These are phyloP conservation scores for Crithidia bombi DNA, from an alignment of 208 protist genomes.

Conservation along the genomic window DNA sequence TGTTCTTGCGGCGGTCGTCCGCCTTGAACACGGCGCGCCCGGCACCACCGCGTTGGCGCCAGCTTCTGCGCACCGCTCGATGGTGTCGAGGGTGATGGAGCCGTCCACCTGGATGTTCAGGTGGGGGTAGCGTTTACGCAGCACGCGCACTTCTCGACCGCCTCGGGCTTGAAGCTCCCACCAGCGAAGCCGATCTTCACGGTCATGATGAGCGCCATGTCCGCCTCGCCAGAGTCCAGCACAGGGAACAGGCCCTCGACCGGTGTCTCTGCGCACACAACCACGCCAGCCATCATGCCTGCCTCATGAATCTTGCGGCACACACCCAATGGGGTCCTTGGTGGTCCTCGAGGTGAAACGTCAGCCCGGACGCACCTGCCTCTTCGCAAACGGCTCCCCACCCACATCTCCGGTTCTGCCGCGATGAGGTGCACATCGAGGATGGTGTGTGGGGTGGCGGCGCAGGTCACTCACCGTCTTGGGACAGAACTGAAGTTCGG, in stretches of 20 bases:
- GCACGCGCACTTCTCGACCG: conserved; percentile 95
- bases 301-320: conserved; percentile 68
- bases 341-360: conserved; percentile 94
- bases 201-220: conserved; percentile 98
- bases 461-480: conserved; percentile 91
- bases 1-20: conserved; percentile 40
- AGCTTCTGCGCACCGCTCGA: conserved; percentile 88
- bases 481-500: conserved; percentile 96
- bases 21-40: conserved; percentile 94
- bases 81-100: conserved; percentile 93
- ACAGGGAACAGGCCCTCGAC: conserved; percentile 54
- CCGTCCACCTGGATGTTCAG: conserved; percentile 99
- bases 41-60: conserved; percentile 99
- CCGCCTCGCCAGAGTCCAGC: conserved; percentile 82
- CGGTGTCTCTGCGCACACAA: conserved; percentile 94
- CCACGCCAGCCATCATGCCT: conserved; percentile 93
- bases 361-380: conserved; percentile 89
- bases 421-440: conserved; percentile 97
- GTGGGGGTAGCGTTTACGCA: conserved; percentile 82
- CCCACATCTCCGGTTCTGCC: conserved; percentile 85
- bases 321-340: conserved; percentile 42
- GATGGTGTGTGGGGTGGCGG: conserved; percentile 78
- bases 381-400: conserved; percentile 81
- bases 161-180: conserved; percentile 97
- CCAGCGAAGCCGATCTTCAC: conserved; percentile 99